Base-by-base conservation (phyloP, 2,329 filamentous ascomycete genomes). In the Gyromitra esculenta region DNA sequence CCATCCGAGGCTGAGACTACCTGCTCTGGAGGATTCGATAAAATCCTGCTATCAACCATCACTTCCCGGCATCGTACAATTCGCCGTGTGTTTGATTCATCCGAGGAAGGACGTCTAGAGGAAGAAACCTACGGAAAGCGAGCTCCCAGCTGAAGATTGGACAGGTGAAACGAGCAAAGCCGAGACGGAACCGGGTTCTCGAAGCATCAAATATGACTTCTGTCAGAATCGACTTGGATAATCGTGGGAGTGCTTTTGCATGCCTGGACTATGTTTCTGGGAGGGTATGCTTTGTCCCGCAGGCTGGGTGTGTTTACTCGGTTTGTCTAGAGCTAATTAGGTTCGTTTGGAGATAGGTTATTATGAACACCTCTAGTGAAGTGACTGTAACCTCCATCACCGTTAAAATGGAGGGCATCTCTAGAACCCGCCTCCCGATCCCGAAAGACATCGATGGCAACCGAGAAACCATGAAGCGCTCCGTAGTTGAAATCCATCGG, bases 361-460 rank as follows among this genome's bases (percentile, higher is more conserved):
- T 84, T 7, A 80, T 88, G 59, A 82, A 85, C 48, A 83, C 84
- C 21, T 81, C 82, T 5, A 86, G 83, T 79, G 83, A 84, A 25
- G 84, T 83, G 69, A 85, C 85, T 79, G 83, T 88, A 41, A 84
- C 83, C 73, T 84, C 83, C 50, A 90, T 96, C 78, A 86, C 93
- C 48, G 92, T 95, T 81, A 96, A 96, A 85, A 88, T 96, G 41
- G 92, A 96, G 82, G 92, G 92, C 80, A 92, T 96, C 84, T 90
- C 90, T 62, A 87, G 87, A 78, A 94, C 92, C 4, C 87, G 91
- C 56, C 84, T 93, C 15, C 82, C 85, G 83, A 82, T 88, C 78
- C 84, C 88, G 80, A 79, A 82, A 80, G 82, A 85, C 41, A 74
- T 81, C 8, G 69, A 83, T 62, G 80, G 81, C 80, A 78, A 81